phyloP scores from a whole-genome alignment of 2,329 filamentous ascomycete genomes.

The Neonectria ditissima region DNA sequence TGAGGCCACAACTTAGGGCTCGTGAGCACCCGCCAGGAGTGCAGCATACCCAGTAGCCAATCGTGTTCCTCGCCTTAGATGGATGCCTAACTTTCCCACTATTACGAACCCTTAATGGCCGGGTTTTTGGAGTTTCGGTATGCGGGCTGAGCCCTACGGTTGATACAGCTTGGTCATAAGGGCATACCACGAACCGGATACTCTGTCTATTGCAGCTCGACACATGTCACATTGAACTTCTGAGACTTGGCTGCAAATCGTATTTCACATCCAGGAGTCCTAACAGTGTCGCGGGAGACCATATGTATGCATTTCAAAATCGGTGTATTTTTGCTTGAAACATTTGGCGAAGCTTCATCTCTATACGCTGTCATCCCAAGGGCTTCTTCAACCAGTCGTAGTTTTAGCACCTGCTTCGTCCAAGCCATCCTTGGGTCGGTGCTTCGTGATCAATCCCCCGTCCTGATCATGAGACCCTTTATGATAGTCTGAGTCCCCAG shows the following conservation, averaged over 20 bases:
- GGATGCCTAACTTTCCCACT: neutral
- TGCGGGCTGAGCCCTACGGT: neutral
- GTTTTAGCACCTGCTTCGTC: slow-evolving; percentile 23
- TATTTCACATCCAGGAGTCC: neutral
- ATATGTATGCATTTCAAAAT: slow-evolving; percentile 27
- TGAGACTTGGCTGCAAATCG: neutral
- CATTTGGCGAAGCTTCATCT: slow-evolving; percentile 36
- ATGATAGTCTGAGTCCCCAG: slow-evolving; percentile 29
- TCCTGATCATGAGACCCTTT: slow-evolving; percentile 28
- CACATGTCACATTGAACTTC: neutral
- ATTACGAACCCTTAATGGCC: neutral
- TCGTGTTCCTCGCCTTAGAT: neutral
- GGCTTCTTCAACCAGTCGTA: slow-evolving; percentile 22
- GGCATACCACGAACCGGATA: neutral
- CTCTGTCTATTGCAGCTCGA: neutral
- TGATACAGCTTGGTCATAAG: too few species aligned
- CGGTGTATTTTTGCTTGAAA: slow-evolving; percentile 36
- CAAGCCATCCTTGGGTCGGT: slow-evolving; percentile 26
- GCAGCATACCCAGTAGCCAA: too few species aligned
- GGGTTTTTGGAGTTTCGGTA: neutral
- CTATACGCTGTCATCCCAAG: slow-evolving; percentile 37
- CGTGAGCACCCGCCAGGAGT: neutral
- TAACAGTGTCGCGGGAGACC: neutral
- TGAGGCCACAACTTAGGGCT: neutral
- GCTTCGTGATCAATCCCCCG: slow-evolving; percentile 29